phyloP scores from a whole-genome alignment of 306 rosid species.

The Cotoneaster glaucophyllus region DNA sequence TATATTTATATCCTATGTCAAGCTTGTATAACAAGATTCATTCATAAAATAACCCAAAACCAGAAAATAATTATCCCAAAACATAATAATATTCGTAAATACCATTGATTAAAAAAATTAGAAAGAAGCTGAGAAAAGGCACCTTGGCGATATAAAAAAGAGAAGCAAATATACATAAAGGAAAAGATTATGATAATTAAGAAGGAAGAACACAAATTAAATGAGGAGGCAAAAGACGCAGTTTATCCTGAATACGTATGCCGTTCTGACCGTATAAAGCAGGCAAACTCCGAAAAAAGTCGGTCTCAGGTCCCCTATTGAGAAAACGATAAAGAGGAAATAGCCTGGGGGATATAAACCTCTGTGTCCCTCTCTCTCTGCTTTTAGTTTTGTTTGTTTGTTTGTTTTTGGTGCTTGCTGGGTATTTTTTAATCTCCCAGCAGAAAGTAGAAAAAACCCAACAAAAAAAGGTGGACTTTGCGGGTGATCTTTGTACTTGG shows the following conservation, averaged over 20 bases:
- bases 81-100: background rate
- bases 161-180: background rate
- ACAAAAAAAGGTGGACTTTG: background rate
- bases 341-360: background rate
- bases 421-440: constrained; percentile 15
- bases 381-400: background rate
- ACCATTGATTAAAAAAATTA: background rate
- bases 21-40: background rate
- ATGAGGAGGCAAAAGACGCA: background rate
- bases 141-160: background rate
- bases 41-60: too few species aligned
- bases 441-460: background rate
- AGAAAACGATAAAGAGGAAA: background rate
- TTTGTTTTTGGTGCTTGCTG: background rate
- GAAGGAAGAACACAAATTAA: background rate
- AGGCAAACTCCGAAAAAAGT: constrained; percentile 10
- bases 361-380: background rate
- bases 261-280: constrained; percentile 16
- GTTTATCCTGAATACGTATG: background rate
- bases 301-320: background rate
- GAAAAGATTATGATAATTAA: background rate
- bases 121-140: background rate
- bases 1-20: too few species aligned
- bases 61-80: background rate
- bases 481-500: background rate